These are phyloP conservation scores for Corynespora cassiicola DNA, from an alignment of 2,329 filamentous ascomycete species.

Conservation along the genomic window DNA sequence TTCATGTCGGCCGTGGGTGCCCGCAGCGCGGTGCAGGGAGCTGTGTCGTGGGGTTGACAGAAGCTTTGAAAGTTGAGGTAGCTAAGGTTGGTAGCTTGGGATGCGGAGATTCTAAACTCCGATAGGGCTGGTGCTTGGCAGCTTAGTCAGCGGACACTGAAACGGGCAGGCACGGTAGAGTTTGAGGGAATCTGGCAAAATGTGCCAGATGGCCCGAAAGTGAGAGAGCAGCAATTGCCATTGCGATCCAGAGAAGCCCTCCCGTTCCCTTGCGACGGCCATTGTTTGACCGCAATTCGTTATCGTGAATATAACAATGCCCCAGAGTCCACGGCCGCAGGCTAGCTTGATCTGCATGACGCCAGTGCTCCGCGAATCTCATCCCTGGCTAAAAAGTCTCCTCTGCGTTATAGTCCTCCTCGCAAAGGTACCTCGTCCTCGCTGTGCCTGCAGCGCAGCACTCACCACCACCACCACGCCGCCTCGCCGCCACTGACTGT, in stretches of 20 bases:
- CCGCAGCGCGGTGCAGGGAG: conserved; percentile 17
- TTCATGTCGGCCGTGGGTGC: conserved; percentile 44
- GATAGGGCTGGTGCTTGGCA: conserved; percentile 35
- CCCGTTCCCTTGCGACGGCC: too few relatives aligned
- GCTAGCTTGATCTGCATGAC: conserved; percentile 40
- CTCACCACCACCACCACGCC: conserved; percentile 8
- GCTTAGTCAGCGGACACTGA: too few relatives aligned
- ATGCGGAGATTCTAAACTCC: conserved; percentile 26
- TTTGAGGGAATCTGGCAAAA: too few relatives aligned
- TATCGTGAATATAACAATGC: too few relatives aligned
- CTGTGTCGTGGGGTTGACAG: conserved; percentile 16
- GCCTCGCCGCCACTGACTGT: conserved; percentile 26
- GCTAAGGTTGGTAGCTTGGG: too few relatives aligned
- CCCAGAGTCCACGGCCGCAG: conserved; percentile 3
- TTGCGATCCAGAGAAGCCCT: too few relatives aligned
- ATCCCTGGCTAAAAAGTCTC: conserved; percentile 37
- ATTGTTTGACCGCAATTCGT: too few relatives aligned
- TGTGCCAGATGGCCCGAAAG: too few relatives aligned
- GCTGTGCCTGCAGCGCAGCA: conserved; percentile 16
- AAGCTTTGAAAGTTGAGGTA: too few relatives aligned
- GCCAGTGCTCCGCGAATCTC: conserved; percentile 26
- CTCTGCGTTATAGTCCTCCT: conserved; percentile 25
- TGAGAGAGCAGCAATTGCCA: too few relatives aligned
- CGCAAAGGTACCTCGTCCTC: conserved; percentile 30
- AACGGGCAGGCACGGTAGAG: too few relatives aligned